Percentiles rank a stretch among this genome's conserved stretches.
Evolutionary conservation across 1,284 basidiomycete species (phyloP).

Genomic region (Pseudomicrostroma phylloplanum): DNA sequence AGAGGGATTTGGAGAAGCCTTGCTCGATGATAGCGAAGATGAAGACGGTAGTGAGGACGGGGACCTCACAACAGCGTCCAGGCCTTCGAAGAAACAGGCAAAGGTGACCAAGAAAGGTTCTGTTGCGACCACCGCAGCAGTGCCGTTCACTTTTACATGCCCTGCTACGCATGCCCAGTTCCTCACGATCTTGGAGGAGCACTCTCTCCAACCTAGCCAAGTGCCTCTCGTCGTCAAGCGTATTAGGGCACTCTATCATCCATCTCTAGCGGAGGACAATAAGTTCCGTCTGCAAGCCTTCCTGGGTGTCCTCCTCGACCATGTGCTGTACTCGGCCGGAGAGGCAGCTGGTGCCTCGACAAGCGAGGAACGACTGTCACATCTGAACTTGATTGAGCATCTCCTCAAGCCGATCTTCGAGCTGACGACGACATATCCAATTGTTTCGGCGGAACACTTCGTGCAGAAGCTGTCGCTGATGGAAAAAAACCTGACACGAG

Average conservation of each 20-base stretch:
- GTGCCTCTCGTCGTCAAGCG: constrained; percentile 79
- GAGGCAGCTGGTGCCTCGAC: constrained; percentile 24
- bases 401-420: constrained; percentile 76
- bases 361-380: constrained; percentile 9
- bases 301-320: constrained; percentile 77
- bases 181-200: constrained; percentile 67
- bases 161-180: constrained; percentile 81
- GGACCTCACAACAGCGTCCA: constrained; percentile 50
- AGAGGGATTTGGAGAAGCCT: constrained; percentile 17
- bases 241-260: constrained; percentile 82
- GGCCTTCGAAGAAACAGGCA: neutral
- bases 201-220: constrained; percentile 57
- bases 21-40: constrained; percentile 49
- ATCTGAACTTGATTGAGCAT: constrained; percentile 60
- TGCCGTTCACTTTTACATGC: constrained; percentile 88
- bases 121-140: neutral
- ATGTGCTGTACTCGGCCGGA: constrained; percentile 62
- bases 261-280: constrained; percentile 82
- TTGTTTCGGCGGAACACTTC: constrained; percentile 71
- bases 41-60: constrained; percentile 45
- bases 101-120: neutral
- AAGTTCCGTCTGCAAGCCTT: constrained; percentile 67
- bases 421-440: constrained; percentile 74
- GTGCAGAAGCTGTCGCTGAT: constrained; percentile 77
- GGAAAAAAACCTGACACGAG: constrained; percentile 87